Base-by-base conservation (phyloP, 257 asterid species). In the Parsonsia alboflavescens region DNA sequence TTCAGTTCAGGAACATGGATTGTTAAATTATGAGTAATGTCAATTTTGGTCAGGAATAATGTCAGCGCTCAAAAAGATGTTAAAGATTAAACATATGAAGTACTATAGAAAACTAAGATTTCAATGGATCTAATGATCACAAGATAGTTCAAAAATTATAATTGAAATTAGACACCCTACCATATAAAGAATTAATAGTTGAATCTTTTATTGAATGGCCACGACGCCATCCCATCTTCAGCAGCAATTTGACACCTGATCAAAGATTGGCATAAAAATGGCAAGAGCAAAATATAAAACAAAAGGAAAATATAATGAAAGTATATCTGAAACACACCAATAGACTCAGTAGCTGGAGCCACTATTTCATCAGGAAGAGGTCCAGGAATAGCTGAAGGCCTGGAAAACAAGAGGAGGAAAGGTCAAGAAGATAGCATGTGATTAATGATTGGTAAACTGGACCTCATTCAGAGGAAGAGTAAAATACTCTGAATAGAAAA, bases 141-240 rank as follows among this genome's bases (percentile, higher is more conserved):
- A 61, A 72, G 17, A 52, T 46, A 11, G 28, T 44, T 7, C 7
- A 42, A 66, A 10, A 10, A 17, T 7, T 16, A 24, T 39, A 26
- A 36, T 39, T 33, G 39, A 33, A 33, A 33, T 33, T 33, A 63
- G 63, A 63, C 68, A 33, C 15, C 80, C 80, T 87, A 94, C 98
- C 96, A 81, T 84, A 76, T 66, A 83, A 82, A 41, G 93, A 82
- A 75, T 88, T 80, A 76, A 73, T 72, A 80, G 81, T 87, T 41
- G 91, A 86, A 74, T 84, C 90, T 82, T 87, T 90, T 70, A 94
- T 87, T 72, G 97, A 90, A 59, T 88, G 94, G 75, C 98, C 97
- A 68, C 85, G 96, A 69, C 97, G 83, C 98, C 98, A 94, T 82
- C 98, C 98, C 98, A 94, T 94, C 91, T 90, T 94, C 80, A 82